Conservation (phyloP, 345 rosid genomes). For the Tarenaya hassleriana region DNA sequence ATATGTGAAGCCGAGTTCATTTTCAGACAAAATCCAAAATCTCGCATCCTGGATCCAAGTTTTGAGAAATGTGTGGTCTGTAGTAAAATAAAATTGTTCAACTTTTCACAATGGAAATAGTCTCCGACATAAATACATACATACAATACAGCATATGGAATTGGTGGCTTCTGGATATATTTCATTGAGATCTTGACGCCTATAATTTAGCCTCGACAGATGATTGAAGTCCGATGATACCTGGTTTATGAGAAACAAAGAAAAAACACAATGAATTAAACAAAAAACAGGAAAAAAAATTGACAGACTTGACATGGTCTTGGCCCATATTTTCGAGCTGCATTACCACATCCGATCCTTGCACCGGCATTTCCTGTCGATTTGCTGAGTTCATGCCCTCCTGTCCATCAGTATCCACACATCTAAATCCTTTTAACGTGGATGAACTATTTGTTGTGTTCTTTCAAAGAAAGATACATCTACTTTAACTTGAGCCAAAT, state of each 20-base stretch:
- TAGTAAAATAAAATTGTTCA: too few relatives aligned
- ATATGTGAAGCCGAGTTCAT: too few relatives aligned
- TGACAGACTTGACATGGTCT: too few relatives aligned
- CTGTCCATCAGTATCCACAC: constrained; percentile 28
- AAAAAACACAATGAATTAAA: constrained; percentile 5
- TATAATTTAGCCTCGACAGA: constrained; percentile 39
- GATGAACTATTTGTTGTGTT: not conserved
- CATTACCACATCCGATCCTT: constrained; percentile 82
- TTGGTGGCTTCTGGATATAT: too few relatives aligned
- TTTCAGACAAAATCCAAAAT: too few relatives aligned
- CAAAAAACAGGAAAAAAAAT: not conserved
- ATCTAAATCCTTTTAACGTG: not conserved
- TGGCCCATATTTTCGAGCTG: not conserved
- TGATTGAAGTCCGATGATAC: constrained; percentile 80
- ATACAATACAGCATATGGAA: too few relatives aligned
- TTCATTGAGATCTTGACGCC: not conserved
- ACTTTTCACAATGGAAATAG: too few relatives aligned
- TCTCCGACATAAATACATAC: too few relatives aligned
- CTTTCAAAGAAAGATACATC: too few relatives aligned
- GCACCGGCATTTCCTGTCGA: constrained; percentile 93
- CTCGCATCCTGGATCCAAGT: too few relatives aligned
- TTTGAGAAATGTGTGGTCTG: too few relatives aligned
- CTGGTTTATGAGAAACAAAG: constrained; percentile 43
- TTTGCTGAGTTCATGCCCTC: constrained; percentile 89
- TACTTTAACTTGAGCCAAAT: too few relatives aligned